Evolutionary conservation across 2,329 filamentous ascomycete genomes (phyloP), one percentile per base, ranked within the genome.

Genomic region (Pyrenochaeta sp.): DNA sequence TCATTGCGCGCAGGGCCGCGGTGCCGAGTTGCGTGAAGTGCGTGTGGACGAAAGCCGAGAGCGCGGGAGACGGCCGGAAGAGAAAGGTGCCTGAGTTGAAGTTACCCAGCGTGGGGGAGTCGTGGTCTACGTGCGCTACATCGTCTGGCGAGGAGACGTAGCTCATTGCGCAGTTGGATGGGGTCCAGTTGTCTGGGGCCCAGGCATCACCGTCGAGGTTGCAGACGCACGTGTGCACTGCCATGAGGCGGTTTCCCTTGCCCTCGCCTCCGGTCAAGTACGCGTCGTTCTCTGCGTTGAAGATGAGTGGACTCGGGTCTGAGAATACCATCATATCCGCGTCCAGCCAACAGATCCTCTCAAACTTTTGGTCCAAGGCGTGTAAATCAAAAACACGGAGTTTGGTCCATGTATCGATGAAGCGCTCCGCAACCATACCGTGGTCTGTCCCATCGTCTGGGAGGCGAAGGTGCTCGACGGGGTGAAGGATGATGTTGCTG

Each of bases 391-490:
- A 81, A 15, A 80, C 78, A n/a, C 77, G 74, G 3, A 82, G 68
- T 53, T 81, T 81, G 3, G 78, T 81, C 75, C 78, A 81, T 3
- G 79, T 81, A 51, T 81, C 79, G 43, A 69, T 71, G 61, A 81
- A 81, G 15, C 78, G 73, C 44, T 78, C 73, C 1, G 78, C 77
- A 21, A 81, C 77, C 44, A 73, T 68, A 27, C 71, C 68, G 35
- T 69, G 59, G 17, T 53, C 51, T 1, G 55, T 55, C 10, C 55
- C 55, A 44, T 58, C 50, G 13, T 56, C 53, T 0, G 69, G 61
- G 15, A 77, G 71, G 4, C 73, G 61, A 1, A 81, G 61, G 14
- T 73, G 69, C 11, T 73, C 60, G 35, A 77, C 71, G 11, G 68
- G 53, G 11, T 68, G 63, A 4, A 76, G 55, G 21, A 73, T 63